Evolutionary conservation across 768 basidiomycete species (phyloP), one percentile per base, ranked within the genome.

Genomic region (Suillus fuscotomentosus): DNA sequence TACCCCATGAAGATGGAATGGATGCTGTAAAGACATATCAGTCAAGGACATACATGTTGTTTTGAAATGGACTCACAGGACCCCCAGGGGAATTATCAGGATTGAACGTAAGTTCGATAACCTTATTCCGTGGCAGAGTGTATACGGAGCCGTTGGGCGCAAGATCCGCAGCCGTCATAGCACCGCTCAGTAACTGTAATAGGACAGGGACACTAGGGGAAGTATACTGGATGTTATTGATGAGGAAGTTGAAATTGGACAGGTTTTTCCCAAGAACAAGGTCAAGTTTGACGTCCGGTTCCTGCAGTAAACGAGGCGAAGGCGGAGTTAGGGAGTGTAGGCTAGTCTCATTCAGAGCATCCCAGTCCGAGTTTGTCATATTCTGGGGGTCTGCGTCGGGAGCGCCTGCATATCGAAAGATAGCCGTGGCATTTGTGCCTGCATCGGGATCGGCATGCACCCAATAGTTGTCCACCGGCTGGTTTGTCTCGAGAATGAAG

Each of bases 151-250:
- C 81, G 9, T 74, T 57, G 3, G 79, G 75, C 3, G 80, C 75
- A 27, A 85, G 70, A 15, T 73, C 71, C 17, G 74, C 69, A 0
- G 83, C 74, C 4, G 73, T 70, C 9, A 60, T 59, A 0, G 76
- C 69, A 5, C 83, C 83, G 54, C 78, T 82, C 42, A 84, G 50
- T 51, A 81, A 72, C 60, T 85, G 84, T 56, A 85, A 68, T 7
- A 85, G 70, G 2, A 84, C 82, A 2, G 84, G 84, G 2, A 72
- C 70, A 5, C 74, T 71, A 0, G 81, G 82, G 10, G 79, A 72
- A 22, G 55, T 34, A 57, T 79, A 83, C 1, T 70, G 64, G 10
- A 70, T 66, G n/a, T 75, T 76, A 51, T 82, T 82, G 20, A 79
- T 71, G 6, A 53, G 70, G 31, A 53, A 53, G 51, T 20, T 4